Percentiles rank a stretch among this genome's conserved stretches.
Conservation (phyloP, 225 moss, liverwort and hornwort species). For the Bryoerythrophyllum caledonicum region DNA sequence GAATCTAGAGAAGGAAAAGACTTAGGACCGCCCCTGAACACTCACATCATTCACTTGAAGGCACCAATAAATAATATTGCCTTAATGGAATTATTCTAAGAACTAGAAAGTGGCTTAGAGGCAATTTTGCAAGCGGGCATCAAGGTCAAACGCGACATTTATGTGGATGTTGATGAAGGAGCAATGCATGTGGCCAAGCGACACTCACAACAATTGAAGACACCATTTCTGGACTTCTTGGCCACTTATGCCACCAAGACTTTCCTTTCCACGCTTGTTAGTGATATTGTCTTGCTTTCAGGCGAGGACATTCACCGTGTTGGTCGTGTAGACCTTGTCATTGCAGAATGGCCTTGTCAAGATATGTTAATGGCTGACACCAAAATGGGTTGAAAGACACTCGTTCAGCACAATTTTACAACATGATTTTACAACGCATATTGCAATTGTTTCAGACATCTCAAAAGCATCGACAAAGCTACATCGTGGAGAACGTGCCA, state of each 20-base stretch:
- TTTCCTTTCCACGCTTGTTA: too few relatives aligned
- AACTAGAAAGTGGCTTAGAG: too few relatives aligned
- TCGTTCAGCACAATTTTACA: neutral
- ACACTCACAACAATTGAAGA: neutral
- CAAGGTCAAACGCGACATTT: neutral
- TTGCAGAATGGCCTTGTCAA: neutral
- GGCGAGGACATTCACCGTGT: too few relatives aligned
- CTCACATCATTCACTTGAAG: neutral
- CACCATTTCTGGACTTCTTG: too few relatives aligned
- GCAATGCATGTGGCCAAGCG: neutral
- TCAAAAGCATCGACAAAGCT: neutral
- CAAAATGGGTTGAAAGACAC: neutral
- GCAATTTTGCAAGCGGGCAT: rapidly evolving
- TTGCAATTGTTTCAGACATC: neutral
- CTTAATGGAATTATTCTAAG: neutral
- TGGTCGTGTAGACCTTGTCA: too few relatives aligned
- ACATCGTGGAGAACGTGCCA: neutral
- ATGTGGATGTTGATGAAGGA: neutral
- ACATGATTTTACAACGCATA: neutral
- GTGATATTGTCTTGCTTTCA: too few relatives aligned
- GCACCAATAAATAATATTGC: too few relatives aligned
- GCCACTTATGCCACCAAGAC: too few relatives aligned
- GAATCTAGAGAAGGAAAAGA: too few relatives aligned
- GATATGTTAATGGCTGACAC: neutral
- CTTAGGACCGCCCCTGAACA: neutral